Conservation (phyloP, 2,329 filamentous ascomycete species). For the Hypocreales sp. region DNA sequence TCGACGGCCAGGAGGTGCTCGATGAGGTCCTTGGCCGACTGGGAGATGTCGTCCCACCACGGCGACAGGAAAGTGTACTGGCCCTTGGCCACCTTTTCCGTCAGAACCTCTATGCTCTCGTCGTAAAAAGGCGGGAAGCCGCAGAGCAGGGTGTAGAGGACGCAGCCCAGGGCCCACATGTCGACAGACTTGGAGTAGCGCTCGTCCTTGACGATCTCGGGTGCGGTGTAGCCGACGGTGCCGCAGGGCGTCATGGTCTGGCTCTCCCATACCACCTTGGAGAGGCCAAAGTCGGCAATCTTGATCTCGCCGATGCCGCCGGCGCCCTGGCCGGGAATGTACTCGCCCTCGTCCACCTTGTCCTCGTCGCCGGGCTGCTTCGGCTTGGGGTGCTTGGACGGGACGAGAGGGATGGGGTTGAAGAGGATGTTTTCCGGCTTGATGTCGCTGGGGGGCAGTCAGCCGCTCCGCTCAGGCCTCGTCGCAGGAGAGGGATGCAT, state of each 20-base stretch:
- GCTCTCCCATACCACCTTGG: constrained; percentile 96
- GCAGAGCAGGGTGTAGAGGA: constrained; percentile 90
- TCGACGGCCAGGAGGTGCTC: constrained; percentile 88
- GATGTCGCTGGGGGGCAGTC: constrained; percentile 55
- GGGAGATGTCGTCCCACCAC: constrained; percentile 99
- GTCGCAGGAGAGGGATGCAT: constrained; percentile 8
- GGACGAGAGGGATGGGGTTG: constrained; percentile 68
- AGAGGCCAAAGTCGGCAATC: constrained; percentile 94
- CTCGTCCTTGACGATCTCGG: constrained; percentile 98
- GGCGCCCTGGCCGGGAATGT: constrained; percentile 61
- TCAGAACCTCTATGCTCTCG: constrained; percentile 91
- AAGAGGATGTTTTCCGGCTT: constrained; percentile 97
- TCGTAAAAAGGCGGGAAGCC: constrained; percentile 98
- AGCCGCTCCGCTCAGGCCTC: neutral
- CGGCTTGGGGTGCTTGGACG: constrained; percentile 66
- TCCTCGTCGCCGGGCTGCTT: constrained; percentile 84
- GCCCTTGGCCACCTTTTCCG: constrained; percentile 91
- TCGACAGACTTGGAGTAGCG: constrained; percentile 97
- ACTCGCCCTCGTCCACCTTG: constrained; percentile 94
- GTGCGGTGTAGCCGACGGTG: constrained; percentile 93
- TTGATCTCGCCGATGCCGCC: constrained; percentile 93
- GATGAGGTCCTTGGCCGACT: constrained; percentile 85
- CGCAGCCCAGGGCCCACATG: constrained; percentile 97
- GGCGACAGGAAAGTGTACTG: constrained; percentile 96
- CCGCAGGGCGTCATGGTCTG: constrained; percentile 99